Percentiles rank a stretch among this genome's conserved stretches.
These are phyloP conservation scores for Leccinum pseudoinsigne DNA, from an alignment of 1,284 basidiomycete species.

Conservation along the genomic window DNA sequence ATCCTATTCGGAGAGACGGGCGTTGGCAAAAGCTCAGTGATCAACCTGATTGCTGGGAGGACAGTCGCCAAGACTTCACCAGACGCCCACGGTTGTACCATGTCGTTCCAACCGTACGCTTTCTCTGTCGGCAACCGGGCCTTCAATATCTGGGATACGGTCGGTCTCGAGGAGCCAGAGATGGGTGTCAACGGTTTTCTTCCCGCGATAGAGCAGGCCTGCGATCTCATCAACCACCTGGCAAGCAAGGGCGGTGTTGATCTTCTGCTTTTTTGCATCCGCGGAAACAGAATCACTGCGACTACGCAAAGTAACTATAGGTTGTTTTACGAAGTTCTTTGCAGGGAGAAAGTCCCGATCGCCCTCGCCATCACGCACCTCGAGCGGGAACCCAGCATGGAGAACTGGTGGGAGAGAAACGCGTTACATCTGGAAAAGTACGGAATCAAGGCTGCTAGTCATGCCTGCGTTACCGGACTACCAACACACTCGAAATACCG, in stretches of 20 bases:
- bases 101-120: conserved; percentile 25
- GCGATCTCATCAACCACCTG: conserved; percentile 36
- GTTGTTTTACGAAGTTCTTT: conserved; percentile 38
- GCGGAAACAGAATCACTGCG: conserved; percentile 34
- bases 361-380: conserved; percentile 37
- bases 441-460: conserved; percentile 25
- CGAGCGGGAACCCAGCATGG: conserved; percentile 35
- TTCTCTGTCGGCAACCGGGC: conserved; percentile 16
- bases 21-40: background rate
- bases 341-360: conserved; percentile 30
- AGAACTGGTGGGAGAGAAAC: conserved; percentile 34
- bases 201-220: conserved; percentile 32
- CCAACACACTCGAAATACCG: conserved; percentile 12
- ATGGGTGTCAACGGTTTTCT: conserved; percentile 5
- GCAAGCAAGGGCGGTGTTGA: conserved; percentile 31
- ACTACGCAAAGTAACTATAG: conserved; percentile 37
- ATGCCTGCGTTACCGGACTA: conserved; percentile 33
- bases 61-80: conserved; percentile 25
- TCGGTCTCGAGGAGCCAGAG: conserved; percentile 38
- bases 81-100: conserved; percentile 27
- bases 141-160: conserved; percentile 37
- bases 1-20: conserved; percentile 25
- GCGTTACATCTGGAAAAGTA: conserved; percentile 20
- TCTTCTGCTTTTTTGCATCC: conserved; percentile 41
- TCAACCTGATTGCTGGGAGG: conserved; percentile 30